phyloP scores from a whole-genome alignment of 306 rosid species.

The Cicer bijugum region DNA sequence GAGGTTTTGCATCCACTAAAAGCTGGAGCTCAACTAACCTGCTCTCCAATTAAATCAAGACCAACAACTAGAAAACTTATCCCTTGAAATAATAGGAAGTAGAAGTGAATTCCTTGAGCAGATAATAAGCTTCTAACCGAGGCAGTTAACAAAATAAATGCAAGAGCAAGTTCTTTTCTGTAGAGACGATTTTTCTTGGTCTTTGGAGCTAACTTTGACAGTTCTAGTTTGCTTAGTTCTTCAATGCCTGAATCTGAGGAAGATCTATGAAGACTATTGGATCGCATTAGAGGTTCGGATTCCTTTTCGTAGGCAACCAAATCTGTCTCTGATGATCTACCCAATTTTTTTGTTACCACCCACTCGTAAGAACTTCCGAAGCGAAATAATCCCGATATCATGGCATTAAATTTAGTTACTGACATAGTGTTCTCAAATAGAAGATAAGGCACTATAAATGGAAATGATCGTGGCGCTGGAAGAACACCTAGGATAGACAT shows the following conservation, averaged over 20 bases:
- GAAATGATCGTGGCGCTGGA: constrained; percentile 87
- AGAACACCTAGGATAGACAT: constrained; percentile 88
- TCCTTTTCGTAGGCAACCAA: constrained; percentile 77
- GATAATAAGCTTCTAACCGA: constrained; percentile 90
- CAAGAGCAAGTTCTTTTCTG: constrained; percentile 92
- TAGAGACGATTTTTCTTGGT: constrained; percentile 77
- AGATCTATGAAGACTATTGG: constrained; percentile 65
- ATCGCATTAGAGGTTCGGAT: constrained; percentile 62
- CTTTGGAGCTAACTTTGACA: constrained; percentile 68
- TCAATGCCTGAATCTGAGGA: constrained; percentile 91
- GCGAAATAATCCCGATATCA: constrained; percentile 92
- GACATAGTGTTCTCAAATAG: constrained; percentile 98
- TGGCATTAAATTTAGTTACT: constrained; percentile 95
- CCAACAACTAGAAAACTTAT: constrained; percentile 91
- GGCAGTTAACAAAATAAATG: constrained; percentile 83
- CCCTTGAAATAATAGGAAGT: constrained; percentile 94
- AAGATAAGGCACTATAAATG: constrained; percentile 91
- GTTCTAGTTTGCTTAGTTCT: constrained; percentile 72
- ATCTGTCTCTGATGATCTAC: constrained; percentile 94
- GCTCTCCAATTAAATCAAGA: constrained; percentile 96
- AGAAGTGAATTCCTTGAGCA: constrained; percentile 98
- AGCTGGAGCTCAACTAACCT: constrained; percentile 66
- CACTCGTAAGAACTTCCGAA: constrained; percentile 95
- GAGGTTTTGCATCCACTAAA: constrained; percentile 44
- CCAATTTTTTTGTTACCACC: constrained; percentile 93